These are phyloP conservation scores for Xylaria sp. DNA, from an alignment of 2,329 filamentous ascomycete species.

Conservation along the genomic window DNA sequence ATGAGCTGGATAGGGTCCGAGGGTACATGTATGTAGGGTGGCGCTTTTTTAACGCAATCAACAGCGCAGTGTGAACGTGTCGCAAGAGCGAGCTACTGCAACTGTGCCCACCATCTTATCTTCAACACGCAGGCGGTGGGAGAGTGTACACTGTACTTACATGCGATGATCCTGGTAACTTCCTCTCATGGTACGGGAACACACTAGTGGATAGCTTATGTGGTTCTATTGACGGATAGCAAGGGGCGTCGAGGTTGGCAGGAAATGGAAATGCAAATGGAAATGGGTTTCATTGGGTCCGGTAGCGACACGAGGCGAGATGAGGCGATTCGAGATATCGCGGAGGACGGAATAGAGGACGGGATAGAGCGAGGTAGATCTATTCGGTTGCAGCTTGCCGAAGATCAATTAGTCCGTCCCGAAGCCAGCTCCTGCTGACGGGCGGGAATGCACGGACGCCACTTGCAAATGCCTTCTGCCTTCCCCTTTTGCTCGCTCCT, in stretches of 20 bases:
- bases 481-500: slow-evolving; percentile 21
- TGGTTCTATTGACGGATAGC: slow-evolving; percentile 1
- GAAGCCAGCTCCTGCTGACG: slow-evolving; percentile 19
- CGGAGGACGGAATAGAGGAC: slow-evolving; percentile 1
- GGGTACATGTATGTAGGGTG: slow-evolving; percentile 8
- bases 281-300: slow-evolving; percentile 15
- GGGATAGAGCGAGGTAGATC: too few relatives aligned
- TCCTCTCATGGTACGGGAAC: slow-evolving; percentile 25
- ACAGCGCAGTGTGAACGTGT: slow-evolving; percentile 1
- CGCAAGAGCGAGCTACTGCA: slow-evolving; percentile 32
- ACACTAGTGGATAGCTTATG: slow-evolving; percentile 3
- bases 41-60: slow-evolving; percentile 32
- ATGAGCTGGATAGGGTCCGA: background rate
- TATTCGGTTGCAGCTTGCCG: slow-evolving; percentile 7
- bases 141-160: slow-evolving; percentile 21
- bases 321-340: background rate
- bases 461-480: slow-evolving; percentile 5
- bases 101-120: slow-evolving; percentile 14
- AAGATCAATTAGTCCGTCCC: slow-evolving; percentile 12
- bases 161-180: slow-evolving; percentile 31
- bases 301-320: background rate
- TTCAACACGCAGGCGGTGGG: slow-evolving; percentile 11
- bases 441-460: slow-evolving; percentile 14
- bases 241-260: background rate
- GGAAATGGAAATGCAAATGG: background rate